Base-by-base conservation (phyloP, 169 alveolate species). In the Cryptosporidium sp. region DNA sequence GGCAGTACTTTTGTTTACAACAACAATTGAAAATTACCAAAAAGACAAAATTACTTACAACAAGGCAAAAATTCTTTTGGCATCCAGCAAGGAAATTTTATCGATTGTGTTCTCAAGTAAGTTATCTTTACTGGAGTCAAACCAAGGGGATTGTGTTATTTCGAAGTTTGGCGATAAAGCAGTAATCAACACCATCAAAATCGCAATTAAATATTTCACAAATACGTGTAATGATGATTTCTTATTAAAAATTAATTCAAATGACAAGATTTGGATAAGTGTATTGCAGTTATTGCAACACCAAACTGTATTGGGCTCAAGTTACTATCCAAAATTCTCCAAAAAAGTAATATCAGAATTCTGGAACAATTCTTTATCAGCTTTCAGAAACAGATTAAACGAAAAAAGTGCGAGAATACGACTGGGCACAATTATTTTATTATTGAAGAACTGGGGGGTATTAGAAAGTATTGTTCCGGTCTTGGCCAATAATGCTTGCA, bases 141-240 rank as follows among this genome's bases (percentile, higher is more conserved):
- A 26, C 23, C 9, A 55, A 23, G 67, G 7, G 35, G 35, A 8
- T 7, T 65, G 9, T 6, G 14, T 8, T 3, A 65, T 26, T 33
- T 18, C 52, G 12, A 51, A 50, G 18, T 6, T 0, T 23, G 5
- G 31, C 41, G 67, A 43, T 16, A 35, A 71, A 3, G 1, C 14
- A 48, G 26, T 8, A 9, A 55, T 12, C 3, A 55, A 23, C 3
- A 26, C 67, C 16, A 10, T 29, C 23, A 10, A 55, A 74, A 10
- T 35, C 16, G 89, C 80, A 1, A 65, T 59, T 9, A 50, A 61
- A 6, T 80, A 58, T 80, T 80, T 80, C 37, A 48, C 70, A 4
- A 80, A 80, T 26, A 14, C 71, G 6, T 80, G 89, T 26, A 62
- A 41, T 43, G 89, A 80, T 43, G 89, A 59, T 1, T 45, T 80